Evolutionary conservation across 2,329 filamentous ascomycete species (phyloP), one percentile per base, ranked within the genome.

Genomic region (Lachnellula subtilissima): DNA sequence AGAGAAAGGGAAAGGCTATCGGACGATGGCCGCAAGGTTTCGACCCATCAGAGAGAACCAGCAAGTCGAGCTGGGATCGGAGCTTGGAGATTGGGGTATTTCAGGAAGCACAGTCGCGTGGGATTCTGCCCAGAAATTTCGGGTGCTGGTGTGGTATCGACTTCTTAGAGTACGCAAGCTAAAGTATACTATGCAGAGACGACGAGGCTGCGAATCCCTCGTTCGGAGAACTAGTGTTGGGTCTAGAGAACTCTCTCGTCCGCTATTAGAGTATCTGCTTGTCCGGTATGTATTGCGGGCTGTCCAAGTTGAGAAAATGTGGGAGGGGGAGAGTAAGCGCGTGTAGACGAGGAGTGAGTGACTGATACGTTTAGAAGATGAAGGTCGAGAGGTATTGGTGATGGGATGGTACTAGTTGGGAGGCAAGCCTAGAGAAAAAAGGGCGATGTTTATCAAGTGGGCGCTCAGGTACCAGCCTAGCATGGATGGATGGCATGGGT

Each of bases 1-100:
- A 62, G 54, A 55, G 55, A 65, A 64, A 68, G 65, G 64, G 55
- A 65, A 64, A 68, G 65, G 64, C 65, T 69, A 68, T 64, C 61
- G 59, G 59, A 62, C 64, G 57, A 65, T 61, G 53, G 45, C 43
- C 50, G 48, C 56, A 55, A 58, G 53, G 53, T 54, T 60, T 61
- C 55, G 55, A 66, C 67, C 67, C 68, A 70, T 70, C 61, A 67
- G 67, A 64, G 39, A 45, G 42, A 45, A 45, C n/a, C 14, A 48
- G 23, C 23, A n/a, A 48, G 22, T 48, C 25, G 12, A 32, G 45
- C 22, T 48, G 14, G 45, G 28, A 23, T 15, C 45, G 22, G 12
- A 32, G 45, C 45, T n/a, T 14, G n/a, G 7, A 28, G 11, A 32
- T 28, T 28, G 45, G 23, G 5, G 45, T 28, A 48, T 48, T 32